phyloP scores from a whole-genome alignment of 1,284 basidiomycete genomes.

The Pseudozyma hubeiensis region DNA sequence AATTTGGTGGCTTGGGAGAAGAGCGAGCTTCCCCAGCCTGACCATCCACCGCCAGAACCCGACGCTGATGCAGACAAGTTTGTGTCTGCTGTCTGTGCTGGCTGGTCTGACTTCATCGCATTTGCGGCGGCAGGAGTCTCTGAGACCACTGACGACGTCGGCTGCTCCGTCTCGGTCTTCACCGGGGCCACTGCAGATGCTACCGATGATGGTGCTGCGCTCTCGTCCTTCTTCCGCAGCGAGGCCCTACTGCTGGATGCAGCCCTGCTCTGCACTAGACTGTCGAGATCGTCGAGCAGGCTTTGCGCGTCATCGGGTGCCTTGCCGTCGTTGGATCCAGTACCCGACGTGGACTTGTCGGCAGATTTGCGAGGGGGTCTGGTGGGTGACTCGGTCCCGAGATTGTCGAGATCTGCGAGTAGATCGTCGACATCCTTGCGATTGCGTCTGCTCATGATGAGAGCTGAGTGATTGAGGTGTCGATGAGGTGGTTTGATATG shows the following conservation, averaged over 20 bases:
- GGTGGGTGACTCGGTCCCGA: slow-evolving; percentile 45
- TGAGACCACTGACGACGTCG: not conserved
- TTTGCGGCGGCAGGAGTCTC: slow-evolving; percentile 2
- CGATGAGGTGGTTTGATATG: not conserved
- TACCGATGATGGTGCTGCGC: not conserved
- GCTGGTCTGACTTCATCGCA: slow-evolving; percentile 2
- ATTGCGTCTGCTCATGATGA: slow-evolving; percentile 43
- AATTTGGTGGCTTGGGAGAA: slow-evolving; percentile 69
- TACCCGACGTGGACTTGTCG: slow-evolving; percentile 19
- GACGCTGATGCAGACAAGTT: slow-evolving; percentile 73
- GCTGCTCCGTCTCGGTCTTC: slow-evolving; percentile 2
- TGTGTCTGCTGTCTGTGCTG: slow-evolving; percentile 66
- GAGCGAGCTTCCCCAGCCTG: slow-evolving; percentile 74
- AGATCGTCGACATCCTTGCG: slow-evolving; percentile 65
- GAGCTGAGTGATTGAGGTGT: too few species aligned
- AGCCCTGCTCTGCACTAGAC: slow-evolving; percentile 63
- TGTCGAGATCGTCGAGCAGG: slow-evolving; percentile 66
- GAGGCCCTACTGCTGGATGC: slow-evolving; percentile 39
- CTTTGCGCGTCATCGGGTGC: slow-evolving; percentile 63
- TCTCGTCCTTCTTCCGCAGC: slow-evolving; percentile 36
- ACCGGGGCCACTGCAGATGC: slow-evolving; percentile 2
- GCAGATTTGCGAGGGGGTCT: slow-evolving; percentile 31
- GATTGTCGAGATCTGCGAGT: slow-evolving; percentile 63
- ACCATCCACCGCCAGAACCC: slow-evolving; percentile 77
- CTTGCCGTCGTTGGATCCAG: slow-evolving; percentile 24